phyloP scores from a whole-genome alignment of 257 asterid genomes.

The Jasminum sambac region DNA sequence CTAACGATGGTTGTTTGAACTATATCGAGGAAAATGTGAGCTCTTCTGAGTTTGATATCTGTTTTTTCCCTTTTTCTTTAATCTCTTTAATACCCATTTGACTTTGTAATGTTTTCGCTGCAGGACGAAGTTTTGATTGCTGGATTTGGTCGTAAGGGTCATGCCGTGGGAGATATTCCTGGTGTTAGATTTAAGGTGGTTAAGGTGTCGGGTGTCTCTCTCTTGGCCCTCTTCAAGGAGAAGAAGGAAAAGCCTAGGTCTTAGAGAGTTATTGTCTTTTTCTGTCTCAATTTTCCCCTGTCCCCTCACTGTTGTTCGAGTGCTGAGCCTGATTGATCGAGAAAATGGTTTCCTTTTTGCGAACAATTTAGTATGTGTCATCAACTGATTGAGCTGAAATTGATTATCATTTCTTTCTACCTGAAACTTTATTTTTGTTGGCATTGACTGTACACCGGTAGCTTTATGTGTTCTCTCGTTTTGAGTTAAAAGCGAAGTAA shows the following conservation, averaged over 20 bases:
- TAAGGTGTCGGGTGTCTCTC: slow-evolving; percentile 84
- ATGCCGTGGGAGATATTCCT: slow-evolving; percentile 86
- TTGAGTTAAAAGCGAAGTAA: background rate
- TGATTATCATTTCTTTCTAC: background rate
- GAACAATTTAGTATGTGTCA: slow-evolving; percentile 23
- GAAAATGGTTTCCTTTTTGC: slow-evolving; percentile 9
- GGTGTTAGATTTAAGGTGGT: slow-evolving; percentile 86
- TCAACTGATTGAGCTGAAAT: slow-evolving; percentile 29
- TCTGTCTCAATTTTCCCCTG: background rate
- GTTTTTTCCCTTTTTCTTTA: background rate
- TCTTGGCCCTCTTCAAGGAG: slow-evolving; percentile 70
- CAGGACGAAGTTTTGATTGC: slow-evolving; percentile 88
- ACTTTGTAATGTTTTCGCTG: background rate
- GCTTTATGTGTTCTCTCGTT: too few relatives aligned
- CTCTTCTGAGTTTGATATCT: background rate
- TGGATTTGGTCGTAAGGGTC: slow-evolving; percentile 86
- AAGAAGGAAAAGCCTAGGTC: slow-evolving; percentile 77
- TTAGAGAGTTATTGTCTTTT: slow-evolving; percentile 24
- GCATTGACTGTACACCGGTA: background rate
- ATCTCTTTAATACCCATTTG: background rate
- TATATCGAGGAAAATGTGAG: slow-evolving; percentile 82
- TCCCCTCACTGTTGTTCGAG: background rate
- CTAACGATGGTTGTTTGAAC: slow-evolving; percentile 81
- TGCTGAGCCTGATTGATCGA: slow-evolving; percentile 15
- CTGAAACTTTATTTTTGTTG: background rate